These are phyloP conservation scores for Eucalyptus regnans DNA, from an alignment of 345 rosid species.

Conservation along the genomic window DNA sequence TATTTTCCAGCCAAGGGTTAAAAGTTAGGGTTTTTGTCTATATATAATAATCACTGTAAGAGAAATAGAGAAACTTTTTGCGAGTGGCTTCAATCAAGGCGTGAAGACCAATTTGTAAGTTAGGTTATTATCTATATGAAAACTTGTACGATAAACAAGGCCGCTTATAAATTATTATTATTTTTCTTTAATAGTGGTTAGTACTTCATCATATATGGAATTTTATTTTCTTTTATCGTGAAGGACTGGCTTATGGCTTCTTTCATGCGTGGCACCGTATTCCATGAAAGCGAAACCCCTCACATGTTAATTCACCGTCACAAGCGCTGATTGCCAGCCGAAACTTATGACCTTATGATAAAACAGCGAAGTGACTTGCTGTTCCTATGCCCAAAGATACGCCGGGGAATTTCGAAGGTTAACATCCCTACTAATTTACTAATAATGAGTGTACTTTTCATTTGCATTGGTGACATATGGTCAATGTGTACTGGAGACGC, in stretches of 20 bases:
- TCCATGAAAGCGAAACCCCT: neutral
- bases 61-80: too few relatives aligned
- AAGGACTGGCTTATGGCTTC: neutral
- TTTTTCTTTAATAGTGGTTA: neutral
- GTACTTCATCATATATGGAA: neutral
- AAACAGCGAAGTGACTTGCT: neutral
- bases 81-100: too few relatives aligned
- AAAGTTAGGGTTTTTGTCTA: too few relatives aligned
- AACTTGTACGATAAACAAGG: neutral
- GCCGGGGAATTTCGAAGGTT: neutral
- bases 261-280: neutral
- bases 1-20: too few relatives aligned
- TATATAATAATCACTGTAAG: too few relatives aligned
- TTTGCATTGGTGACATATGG: neutral
- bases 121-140: neutral
- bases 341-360: too few relatives aligned
- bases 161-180: neutral
- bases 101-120: too few relatives aligned
- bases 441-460: neutral
- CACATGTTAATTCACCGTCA: neutral
- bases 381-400: conserved; percentile 25
- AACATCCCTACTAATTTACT: too few relatives aligned
- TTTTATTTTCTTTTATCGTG: neutral
- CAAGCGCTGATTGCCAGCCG: neutral
- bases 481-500: neutral